These are phyloP conservation scores for Lactarius indigo DNA, from an alignment of 768 basidiomycete species.

Conservation along the genomic window DNA sequence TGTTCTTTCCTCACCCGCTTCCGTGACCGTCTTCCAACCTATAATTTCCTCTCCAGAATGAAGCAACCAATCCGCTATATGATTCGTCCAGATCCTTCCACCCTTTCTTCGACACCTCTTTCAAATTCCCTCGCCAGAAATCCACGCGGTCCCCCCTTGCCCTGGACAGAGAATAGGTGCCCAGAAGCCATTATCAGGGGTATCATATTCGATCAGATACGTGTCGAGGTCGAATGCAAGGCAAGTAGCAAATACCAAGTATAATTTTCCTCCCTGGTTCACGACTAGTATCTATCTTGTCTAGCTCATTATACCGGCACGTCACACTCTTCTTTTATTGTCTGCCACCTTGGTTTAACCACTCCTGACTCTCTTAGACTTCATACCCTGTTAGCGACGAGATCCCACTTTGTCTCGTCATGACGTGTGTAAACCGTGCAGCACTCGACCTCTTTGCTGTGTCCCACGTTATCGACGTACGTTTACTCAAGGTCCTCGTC, in stretches of 20 bases:
- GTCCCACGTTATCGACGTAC: constrained; percentile 16
- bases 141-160: not conserved
- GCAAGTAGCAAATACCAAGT: not conserved
- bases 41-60: not conserved
- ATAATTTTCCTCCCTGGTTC: not conserved
- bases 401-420: constrained; percentile 14
- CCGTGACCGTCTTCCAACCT: not conserved
- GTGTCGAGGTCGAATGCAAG: constrained; percentile 22
- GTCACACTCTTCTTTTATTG: not conserved
- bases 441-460: constrained; percentile 13
- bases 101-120: not conserved
- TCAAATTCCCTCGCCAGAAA: not conserved
- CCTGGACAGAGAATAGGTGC: constrained; percentile 10
- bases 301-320: constrained; percentile 16
- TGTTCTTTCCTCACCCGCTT: not conserved
- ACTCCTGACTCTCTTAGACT: not conserved
- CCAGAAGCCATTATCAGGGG: constrained; percentile 11
- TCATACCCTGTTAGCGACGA: constrained; percentile 2
- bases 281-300: not conserved
- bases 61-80: not conserved
- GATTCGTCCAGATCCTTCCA: not conserved
- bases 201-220: not conserved
- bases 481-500: constrained; percentile 11
- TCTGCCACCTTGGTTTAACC: not conserved
- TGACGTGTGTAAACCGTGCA: constrained; percentile 6